Evolutionary conservation across 176 grass and related monocot genomes (phyloP).

Genomic region (Avena sativa): DNA sequence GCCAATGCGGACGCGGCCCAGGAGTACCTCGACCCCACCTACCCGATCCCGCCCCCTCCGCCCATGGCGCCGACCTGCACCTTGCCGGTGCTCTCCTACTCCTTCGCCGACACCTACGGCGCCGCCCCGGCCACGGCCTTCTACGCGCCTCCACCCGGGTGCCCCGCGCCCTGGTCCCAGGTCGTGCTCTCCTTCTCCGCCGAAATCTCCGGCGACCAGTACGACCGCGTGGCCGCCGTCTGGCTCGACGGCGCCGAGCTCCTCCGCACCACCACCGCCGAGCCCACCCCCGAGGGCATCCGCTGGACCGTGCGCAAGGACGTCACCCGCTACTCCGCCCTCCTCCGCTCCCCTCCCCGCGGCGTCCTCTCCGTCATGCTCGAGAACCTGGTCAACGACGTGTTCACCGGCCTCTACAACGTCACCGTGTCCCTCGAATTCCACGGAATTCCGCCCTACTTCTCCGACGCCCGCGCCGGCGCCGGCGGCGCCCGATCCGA

Average conservation of each 20-base stretch:
- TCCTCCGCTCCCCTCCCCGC: constrained; percentile 58
- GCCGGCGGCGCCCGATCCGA: background rate
- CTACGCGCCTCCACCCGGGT: constrained; percentile 61
- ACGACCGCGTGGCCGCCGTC: constrained; percentile 85
- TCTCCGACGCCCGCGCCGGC: background rate
- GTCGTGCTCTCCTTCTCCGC: constrained; percentile 78
- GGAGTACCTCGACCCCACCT: constrained; percentile 76
- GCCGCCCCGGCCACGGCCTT: constrained; percentile 45
- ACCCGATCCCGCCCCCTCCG: constrained; percentile 43
- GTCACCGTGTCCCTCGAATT: constrained; percentile 81
- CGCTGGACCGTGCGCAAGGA: constrained; percentile 83
- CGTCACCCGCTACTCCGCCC: constrained; percentile 64
- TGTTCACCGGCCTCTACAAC: constrained; percentile 76
- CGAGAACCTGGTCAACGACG: constrained; percentile 88
- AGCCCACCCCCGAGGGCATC: constrained; percentile 70
- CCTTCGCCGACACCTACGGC: constrained; percentile 87
- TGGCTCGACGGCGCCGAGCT: constrained; percentile 89
- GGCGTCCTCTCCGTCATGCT: constrained; percentile 79
- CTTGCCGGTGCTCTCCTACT: constrained; percentile 64
- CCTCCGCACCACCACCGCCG: constrained; percentile 85
- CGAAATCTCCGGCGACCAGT: constrained; percentile 72
- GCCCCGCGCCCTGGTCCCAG: constrained; percentile 69
- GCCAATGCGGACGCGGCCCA: constrained; percentile 24
- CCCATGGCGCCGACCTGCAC: constrained; percentile 47
- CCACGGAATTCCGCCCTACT: constrained; percentile 45